phyloP scores from a whole-genome alignment of 2,329 filamentous ascomycete genomes.

The Microdochium nivale region DNA sequence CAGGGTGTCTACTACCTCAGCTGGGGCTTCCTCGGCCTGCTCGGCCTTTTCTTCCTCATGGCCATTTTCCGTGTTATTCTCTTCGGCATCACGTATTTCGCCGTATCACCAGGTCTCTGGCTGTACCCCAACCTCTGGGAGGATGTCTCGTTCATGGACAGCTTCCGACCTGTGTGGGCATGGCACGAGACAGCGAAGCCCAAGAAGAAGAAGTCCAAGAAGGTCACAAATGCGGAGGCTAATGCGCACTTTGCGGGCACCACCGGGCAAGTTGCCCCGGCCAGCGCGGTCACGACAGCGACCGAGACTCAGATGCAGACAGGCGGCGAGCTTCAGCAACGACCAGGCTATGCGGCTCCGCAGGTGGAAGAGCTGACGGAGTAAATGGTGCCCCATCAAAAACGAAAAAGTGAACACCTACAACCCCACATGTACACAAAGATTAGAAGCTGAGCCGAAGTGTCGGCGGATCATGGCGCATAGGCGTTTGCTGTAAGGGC shows the following conservation, averaged over 20 bases:
- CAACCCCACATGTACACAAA: too few relatives aligned
- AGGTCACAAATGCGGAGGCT: constrained; percentile 20
- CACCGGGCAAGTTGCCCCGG: constrained; percentile 42
- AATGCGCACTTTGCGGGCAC: constrained; percentile 38
- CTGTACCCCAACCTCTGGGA: constrained; percentile 97
- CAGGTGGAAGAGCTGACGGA: constrained; percentile 44
- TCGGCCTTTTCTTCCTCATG: constrained; percentile 95
- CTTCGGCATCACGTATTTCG: constrained; percentile 87
- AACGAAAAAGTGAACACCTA: too few relatives aligned
- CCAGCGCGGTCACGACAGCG: constrained; percentile 46
- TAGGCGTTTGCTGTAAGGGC: too few relatives aligned
- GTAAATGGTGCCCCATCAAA: constrained; percentile 26
- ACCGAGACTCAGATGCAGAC: constrained; percentile 46
- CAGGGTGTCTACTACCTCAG: constrained; percentile 96
- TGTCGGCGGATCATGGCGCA: too few relatives aligned
- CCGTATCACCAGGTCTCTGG: constrained; percentile 83
- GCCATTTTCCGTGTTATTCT: constrained; percentile 92
- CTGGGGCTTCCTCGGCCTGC: constrained; percentile 82
- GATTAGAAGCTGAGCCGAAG: too few relatives aligned
- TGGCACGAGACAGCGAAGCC: constrained; percentile 67
- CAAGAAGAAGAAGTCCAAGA: constrained; percentile 45
- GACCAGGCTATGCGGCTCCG: constrained; percentile 36
- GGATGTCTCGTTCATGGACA: constrained; percentile 96
- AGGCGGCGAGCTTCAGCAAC: constrained; percentile 16
- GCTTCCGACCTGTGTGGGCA: constrained; percentile 91